phyloP scores from a whole-genome alignment of 306 rosid species.

The Quercus dentata region DNA sequence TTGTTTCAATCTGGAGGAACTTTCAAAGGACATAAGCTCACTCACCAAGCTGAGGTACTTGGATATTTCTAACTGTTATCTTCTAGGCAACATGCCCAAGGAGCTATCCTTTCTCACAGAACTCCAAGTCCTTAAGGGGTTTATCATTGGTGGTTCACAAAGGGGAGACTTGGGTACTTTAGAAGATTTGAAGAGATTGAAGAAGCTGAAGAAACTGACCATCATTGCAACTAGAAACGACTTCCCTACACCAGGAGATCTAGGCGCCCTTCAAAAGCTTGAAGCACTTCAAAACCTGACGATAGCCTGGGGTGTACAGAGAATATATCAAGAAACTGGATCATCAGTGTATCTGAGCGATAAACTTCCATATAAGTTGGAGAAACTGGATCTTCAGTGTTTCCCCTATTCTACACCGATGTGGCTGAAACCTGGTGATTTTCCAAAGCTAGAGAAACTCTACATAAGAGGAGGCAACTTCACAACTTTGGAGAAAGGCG shows the following conservation, averaged over 20 bases:
- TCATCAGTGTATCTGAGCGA: too few species aligned
- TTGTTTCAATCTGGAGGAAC: constrained; percentile 26
- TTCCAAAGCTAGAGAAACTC: not conserved
- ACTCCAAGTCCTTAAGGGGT: constrained; percentile 28
- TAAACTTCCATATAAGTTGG: not conserved
- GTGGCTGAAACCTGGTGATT: not conserved
- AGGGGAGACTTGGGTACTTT: not conserved
- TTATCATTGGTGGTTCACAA: not conserved
- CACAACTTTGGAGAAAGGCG: not conserved
- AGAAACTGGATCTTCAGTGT: constrained; percentile 18
- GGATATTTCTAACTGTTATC: constrained; percentile 33
- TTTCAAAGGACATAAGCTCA: not conserved
- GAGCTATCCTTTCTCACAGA: not conserved
- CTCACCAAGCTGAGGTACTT: constrained; percentile 19
- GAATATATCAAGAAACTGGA: too few species aligned
- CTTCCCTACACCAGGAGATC: not conserved
- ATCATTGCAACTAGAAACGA: not conserved
- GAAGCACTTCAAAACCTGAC: not conserved
- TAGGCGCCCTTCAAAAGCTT: not conserved
- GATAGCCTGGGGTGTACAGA: constrained; percentile 10
- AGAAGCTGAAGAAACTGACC: constrained; percentile 7
- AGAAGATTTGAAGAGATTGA: not conserved
- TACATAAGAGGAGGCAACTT: constrained; percentile 14
- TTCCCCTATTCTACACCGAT: not conserved
- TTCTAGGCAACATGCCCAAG: constrained; percentile 24